These are phyloP conservation scores for Metschnikowia aberdeeniae DNA, from an alignment of 805 yeast species.

Conservation along the genomic window DNA sequence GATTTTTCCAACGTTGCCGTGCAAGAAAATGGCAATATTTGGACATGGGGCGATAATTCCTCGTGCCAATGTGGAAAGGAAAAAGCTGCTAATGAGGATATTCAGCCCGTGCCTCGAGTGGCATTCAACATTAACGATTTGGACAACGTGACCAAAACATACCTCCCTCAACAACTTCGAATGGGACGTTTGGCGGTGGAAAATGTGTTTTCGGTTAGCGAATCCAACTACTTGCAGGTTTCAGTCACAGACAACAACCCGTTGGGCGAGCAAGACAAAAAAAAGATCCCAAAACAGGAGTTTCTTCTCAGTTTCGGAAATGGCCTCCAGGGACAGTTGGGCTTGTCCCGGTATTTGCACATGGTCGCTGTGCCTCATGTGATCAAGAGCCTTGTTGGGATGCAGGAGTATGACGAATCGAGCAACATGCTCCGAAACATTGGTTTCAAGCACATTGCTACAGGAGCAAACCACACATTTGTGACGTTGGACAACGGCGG, in stretches of 20 bases:
- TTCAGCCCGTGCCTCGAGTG: slow-evolving; percentile 64
- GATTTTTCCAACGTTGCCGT: slow-evolving; percentile 64
- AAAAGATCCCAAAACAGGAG: slow-evolving; percentile 9
- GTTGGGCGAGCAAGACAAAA: slow-evolving; percentile 4
- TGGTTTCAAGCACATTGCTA: slow-evolving; percentile 40
- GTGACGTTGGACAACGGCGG: slow-evolving; percentile 51
- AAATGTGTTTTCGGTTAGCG: slow-evolving; percentile 66
- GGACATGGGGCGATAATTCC: slow-evolving; percentile 82
- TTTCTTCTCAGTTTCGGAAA: slow-evolving; percentile 67
- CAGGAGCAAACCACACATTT: slow-evolving; percentile 64
- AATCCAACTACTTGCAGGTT: slow-evolving; percentile 40
- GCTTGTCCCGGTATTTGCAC: slow-evolving; percentile 71
- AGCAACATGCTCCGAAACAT: slow-evolving; percentile 6
- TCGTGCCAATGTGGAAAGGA: slow-evolving; percentile 82
- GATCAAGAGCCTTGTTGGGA: slow-evolving; percentile 27
- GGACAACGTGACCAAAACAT: slow-evolving; percentile 17
- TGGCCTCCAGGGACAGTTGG: slow-evolving; percentile 83
- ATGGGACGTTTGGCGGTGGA: slow-evolving; percentile 25
- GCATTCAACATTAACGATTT: slow-evolving; percentile 34
- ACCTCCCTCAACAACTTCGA: slow-evolving; percentile 11
- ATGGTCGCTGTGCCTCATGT: slow-evolving; percentile 65
- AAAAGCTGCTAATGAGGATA: slow-evolving; percentile 61
- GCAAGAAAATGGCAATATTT: slow-evolving; percentile 65
- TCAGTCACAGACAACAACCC: slow-evolving; percentile 18
- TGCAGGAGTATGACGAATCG: slow-evolving; percentile 16